Evolutionary conservation across 2,329 filamentous ascomycete genomes (phyloP), one percentile per base, ranked within the genome.

Genomic region (Diaporthe aspalathi): DNA sequence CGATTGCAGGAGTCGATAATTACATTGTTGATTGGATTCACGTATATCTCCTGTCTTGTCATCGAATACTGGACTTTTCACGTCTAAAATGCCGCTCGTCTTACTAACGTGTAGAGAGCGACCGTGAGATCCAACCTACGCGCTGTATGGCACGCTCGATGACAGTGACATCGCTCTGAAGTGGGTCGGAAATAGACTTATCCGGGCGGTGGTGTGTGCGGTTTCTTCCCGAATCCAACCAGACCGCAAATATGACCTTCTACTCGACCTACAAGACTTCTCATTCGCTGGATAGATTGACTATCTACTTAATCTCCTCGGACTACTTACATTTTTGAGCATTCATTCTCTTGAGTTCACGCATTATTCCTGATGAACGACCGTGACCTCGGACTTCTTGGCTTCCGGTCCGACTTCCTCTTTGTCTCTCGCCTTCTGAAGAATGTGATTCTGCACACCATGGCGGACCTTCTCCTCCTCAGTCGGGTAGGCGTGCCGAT

Each of bases 401-500:
- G 43, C 27, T 6, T 29, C 38, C 16, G 43, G 22, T 27, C 17
- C 62, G 17, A 24, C 69, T 11, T 66, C 68, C 43, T 62, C 66
- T 8, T 68, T 38, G 3, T 68, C 50, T 17, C 17, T 40, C n/a
- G 22, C 63, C 35, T 57, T 47, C 2, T 32, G 35, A 24, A 72
- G n/a, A n/a, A 47, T 50, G 2, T 49, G 47, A 20, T 71, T 54
- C 54, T 73, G 68, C 32, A 73, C 72, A 47, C 72, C 72, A 40
- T 70, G 73, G 17, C 68, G 73, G 8, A 73, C 71, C 54, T 74
- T 74, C 3, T 74, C 73, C 11, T 74, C 73, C 63, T 74, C 72
- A 11, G 53, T 81, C 2, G 81, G 81, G 72, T 83, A 83, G 0
- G 81, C 82, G 52, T 80, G 79, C 62, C 77, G 77, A 76, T 76